Conservation (phyloP, 2,329 filamentous ascomycete genomes). For the Pyricularia pennisetigena region DNA sequence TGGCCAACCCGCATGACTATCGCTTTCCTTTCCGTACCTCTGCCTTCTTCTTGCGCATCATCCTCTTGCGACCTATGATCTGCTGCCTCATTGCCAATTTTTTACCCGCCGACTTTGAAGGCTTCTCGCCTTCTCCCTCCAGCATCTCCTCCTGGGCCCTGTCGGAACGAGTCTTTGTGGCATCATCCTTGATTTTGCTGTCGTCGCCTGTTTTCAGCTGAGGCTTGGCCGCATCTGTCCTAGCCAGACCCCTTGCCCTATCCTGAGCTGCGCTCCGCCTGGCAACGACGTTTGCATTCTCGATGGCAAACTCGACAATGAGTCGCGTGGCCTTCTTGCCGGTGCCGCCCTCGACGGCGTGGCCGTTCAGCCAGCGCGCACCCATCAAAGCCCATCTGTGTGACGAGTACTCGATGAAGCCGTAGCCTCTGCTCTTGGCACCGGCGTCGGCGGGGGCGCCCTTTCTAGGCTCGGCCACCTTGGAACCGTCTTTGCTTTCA, state of each 20-base stretch:
- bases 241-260: conserved; percentile 14
- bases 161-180: conserved; percentile 23
- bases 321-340: conserved; percentile 68
- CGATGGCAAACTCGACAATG: conserved; percentile 95
- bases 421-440: conserved; percentile 83
- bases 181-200: conserved; percentile 24
- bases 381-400: conserved; percentile 95
- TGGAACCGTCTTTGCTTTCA: conserved; percentile 76
- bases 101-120: conserved; percentile 13
- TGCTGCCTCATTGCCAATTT: conserved; percentile 47
- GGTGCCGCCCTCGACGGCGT: conserved; percentile 27
- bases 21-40: conserved; percentile 17
- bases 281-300: conserved; percentile 92
- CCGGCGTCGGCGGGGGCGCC: conserved; percentile 65
- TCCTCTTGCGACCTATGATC: conserved; percentile 78
- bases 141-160: not conserved
- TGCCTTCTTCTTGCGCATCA: conserved; percentile 62
- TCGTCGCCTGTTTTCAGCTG: conserved; percentile 15
- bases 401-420: conserved; percentile 92
- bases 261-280: conserved; percentile 58
- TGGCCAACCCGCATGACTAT: not conserved
- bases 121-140: conserved; percentile 5
- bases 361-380: conserved; percentile 84
- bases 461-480: conserved; percentile 56
- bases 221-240: conserved; percentile 8